Base-by-base conservation (phyloP, 108 stramenopile species). In the Schizochytrium sp. region DNA sequence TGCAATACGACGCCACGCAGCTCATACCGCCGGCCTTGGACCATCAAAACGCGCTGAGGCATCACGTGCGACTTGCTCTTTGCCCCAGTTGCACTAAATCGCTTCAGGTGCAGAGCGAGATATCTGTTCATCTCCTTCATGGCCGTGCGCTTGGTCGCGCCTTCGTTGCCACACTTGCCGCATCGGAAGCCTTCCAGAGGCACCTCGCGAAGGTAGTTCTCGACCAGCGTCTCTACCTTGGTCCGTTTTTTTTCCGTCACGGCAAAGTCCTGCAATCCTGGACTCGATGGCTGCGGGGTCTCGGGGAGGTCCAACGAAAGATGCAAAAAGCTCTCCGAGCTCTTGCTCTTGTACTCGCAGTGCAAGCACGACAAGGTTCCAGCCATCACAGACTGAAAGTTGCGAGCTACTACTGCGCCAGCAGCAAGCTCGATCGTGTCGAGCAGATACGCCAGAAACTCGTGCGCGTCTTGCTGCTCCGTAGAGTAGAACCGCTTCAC, bases 401-500 rank as follows among this genome's bases (percentile, higher is more conserved):
- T n/a, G 6, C 6, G 28, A 28, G 6, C 25, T 12, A 83, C 48
- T 0, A 23, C 51, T 53, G 48, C 6, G n/a, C 19, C 48, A n/a
- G 76, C 6, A 6, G 16, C 45, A 53, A 83, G 76, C 76, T 83
- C 76, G n/a, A 53, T 45, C 4, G 51, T 53, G 45, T 83, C 51
- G 8, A 83, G 51, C 10, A 83, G 28, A 53, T 83, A 83, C 45
- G 45, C n/a, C 48, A 83, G n/a, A 53, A 53, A 83, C 3, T 83
- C 76, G 51, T 83, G 76, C n/a, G 51, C 76, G 28, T 83, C 76
- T 53, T 83, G 76, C 76, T 83, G 76, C 6, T 47, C 76, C 12
- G 6, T 6, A 1, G 51, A 53, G 51, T 18, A 8, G 28, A 83
- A 83, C 44, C 76, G 76, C 28, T 47, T 41, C 41, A 41, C 63